These are phyloP conservation scores for Ricinus communis DNA, from an alignment of 345 rosid genomes.

Conservation along the genomic window DNA sequence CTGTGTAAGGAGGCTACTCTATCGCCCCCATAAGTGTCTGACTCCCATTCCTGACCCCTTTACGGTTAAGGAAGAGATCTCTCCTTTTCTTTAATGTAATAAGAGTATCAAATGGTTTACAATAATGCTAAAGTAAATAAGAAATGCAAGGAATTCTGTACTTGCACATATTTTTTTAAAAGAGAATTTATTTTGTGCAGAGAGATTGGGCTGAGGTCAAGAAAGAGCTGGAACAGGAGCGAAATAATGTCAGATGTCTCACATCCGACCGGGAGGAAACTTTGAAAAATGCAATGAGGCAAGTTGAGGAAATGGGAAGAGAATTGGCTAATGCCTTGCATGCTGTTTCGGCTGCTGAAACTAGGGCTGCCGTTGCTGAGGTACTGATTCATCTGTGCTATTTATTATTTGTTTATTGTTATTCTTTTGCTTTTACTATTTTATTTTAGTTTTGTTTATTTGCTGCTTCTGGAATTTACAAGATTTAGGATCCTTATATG, in stretches of 20 bases:
- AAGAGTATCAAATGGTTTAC: too few species aligned
- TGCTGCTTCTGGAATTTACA: too few species aligned
- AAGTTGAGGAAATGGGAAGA: slow-evolving; percentile 82
- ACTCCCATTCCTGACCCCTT: too few species aligned
- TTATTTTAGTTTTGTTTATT: too few species aligned
- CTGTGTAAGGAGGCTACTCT: too few species aligned
- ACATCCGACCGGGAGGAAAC: slow-evolving; percentile 65
- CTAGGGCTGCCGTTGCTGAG: slow-evolving; percentile 89
- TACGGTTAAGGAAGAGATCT: too few species aligned
- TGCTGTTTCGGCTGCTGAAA: slow-evolving; percentile 78
- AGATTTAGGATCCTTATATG: not conserved
- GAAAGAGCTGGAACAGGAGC: slow-evolving; percentile 81
- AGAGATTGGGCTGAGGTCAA: slow-evolving; percentile 97
- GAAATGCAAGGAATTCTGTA: too few species aligned
- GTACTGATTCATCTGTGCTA: slow-evolving; percentile 29
- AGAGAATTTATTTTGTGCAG: too few species aligned
- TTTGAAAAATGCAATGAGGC: slow-evolving; percentile 70
- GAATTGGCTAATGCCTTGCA: slow-evolving; percentile 69
- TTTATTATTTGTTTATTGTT: not conserved
- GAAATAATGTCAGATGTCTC: slow-evolving; percentile 60
- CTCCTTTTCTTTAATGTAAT: too few species aligned
- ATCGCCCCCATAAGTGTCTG: too few species aligned
- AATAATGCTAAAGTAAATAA: too few species aligned
- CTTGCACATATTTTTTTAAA: not conserved
- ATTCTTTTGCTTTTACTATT: too few species aligned